Evolutionary conservation across 1,284 basidiomycete species (phyloP).

Genomic region (Naganishia sp.): DNA sequence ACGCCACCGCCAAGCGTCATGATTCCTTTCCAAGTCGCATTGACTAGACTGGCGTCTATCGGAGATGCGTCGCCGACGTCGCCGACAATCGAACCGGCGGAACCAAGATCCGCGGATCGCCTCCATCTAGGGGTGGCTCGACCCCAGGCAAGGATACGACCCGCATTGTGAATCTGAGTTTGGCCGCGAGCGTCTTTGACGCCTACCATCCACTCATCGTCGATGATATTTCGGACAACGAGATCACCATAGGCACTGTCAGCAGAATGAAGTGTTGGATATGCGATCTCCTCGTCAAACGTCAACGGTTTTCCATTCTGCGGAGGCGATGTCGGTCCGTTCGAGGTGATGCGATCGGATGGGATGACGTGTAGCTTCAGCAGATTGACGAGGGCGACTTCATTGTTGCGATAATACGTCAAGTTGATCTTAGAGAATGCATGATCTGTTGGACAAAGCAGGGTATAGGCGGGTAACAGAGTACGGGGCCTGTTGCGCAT

Average conservation of each 20-base stretch:
- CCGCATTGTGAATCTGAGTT: conserved; percentile 69
- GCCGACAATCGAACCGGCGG: conserved; percentile 28
- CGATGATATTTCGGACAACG: conserved; percentile 65
- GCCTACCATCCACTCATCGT: conserved; percentile 70
- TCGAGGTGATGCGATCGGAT: conserved; percentile 35
- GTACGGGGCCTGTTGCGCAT: neutral
- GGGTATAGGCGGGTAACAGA: conserved; percentile 60
- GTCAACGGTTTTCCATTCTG: conserved; percentile 63
- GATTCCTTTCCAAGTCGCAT: conserved; percentile 44
- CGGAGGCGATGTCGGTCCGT: conserved; percentile 33
- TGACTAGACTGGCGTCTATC: conserved; percentile 30
- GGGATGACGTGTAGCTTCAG: conserved; percentile 89
- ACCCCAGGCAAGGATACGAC: conserved; percentile 76
- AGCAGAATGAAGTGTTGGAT: conserved; percentile 69
- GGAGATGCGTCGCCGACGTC: neutral
- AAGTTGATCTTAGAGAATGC: conserved; percentile 89
- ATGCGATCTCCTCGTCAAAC: conserved; percentile 69
- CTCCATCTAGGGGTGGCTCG: conserved; percentile 64
- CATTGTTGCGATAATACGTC: conserved; percentile 70
- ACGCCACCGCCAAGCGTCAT: conserved; percentile 70
- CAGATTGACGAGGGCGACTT: conserved; percentile 64
- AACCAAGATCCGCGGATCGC: conserved; percentile 22
- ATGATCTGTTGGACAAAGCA: conserved; percentile 87
- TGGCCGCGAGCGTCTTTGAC: conserved; percentile 80
- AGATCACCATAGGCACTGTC: conserved; percentile 72